Evolutionary conservation across 208 protist genomes (phyloP).

Genomic region (Borovskyia barvae): DNA sequence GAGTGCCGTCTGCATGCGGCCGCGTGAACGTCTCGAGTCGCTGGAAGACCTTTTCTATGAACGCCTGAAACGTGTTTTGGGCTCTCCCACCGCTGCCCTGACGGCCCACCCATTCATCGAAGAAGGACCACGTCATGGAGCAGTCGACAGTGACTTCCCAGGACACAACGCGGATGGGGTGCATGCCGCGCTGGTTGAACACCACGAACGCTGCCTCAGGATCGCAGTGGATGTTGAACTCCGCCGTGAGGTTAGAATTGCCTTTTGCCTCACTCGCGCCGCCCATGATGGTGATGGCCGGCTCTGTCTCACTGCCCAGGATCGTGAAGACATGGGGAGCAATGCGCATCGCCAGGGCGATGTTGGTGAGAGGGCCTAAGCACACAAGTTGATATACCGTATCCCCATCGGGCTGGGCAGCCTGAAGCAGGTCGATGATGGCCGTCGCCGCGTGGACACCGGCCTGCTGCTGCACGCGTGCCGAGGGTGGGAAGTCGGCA

Average conservation of each 20-base stretch:
- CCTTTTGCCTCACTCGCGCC: conserved; percentile 72
- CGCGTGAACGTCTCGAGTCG: conserved; percentile 72
- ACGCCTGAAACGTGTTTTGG: conserved; percentile 59
- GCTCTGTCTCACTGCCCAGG: conserved; percentile 63
- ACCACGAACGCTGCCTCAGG: conserved; percentile 83
- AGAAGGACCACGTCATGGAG: conserved; percentile 74
- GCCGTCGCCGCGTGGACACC: conserved; percentile 57
- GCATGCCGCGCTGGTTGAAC: conserved; percentile 55
- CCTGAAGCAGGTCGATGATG: conserved; percentile 56
- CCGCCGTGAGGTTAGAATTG: conserved; percentile 75
- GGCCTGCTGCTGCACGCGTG: conserved; percentile 30
- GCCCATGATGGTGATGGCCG: conserved; percentile 76
- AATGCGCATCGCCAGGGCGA: conserved; percentile 71
- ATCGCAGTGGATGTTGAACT: conserved; percentile 89
- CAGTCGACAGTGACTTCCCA: conserved; percentile 84
- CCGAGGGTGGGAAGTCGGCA: conserved; percentile 47
- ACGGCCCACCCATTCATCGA: conserved; percentile 63
- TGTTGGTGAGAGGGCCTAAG: conserved; percentile 75
- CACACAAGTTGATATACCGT: conserved; percentile 66
- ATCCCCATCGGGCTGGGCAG: conserved; percentile 27
- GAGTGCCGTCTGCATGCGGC: conserved; percentile 54
- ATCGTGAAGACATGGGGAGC: conserved; percentile 49
- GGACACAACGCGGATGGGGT: conserved; percentile 56
- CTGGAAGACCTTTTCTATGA: conserved; percentile 76
- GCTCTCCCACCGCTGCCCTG: background rate